Evolutionary conservation across 441 rosid genomes (phyloP).

Genomic region (Adansonia grandidieri): DNA sequence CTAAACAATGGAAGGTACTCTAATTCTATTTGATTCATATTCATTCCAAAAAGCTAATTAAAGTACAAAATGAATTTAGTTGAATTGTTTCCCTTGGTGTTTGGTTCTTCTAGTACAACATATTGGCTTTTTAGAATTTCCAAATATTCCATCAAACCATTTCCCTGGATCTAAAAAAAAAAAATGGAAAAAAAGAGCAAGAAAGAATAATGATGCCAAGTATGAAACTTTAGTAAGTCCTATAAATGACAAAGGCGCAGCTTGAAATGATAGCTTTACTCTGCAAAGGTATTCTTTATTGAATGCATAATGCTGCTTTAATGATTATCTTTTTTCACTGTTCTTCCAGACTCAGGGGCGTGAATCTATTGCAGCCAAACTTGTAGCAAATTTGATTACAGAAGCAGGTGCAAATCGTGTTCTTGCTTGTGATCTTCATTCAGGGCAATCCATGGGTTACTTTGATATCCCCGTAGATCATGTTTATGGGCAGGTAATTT

Average conservation of each 20-base stretch:
- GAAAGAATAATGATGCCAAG: background rate
- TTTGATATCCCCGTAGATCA: conserved; percentile 98
- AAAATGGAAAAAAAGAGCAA: background rate
- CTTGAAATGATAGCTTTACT: background rate
- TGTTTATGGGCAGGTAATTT: conserved; percentile 84
- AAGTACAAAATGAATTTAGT: conserved; percentile 11
- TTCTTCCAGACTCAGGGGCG: conserved; percentile 86
- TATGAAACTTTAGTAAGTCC: background rate
- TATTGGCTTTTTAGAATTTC: conserved; percentile 12
- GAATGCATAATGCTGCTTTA: background rate
- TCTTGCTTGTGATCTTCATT: conserved; percentile 98
- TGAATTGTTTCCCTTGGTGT: background rate
- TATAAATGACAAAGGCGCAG: conserved; percentile 3
- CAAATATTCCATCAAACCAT: background rate
- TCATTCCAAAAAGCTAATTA: background rate
- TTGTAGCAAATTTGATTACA: conserved; percentile 71
- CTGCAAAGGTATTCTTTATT: background rate
- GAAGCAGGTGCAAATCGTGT: conserved; percentile 96
- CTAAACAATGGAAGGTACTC: background rate
- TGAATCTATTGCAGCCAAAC: conserved; percentile 94
- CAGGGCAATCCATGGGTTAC: conserved; percentile 98
- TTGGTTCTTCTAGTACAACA: background rate
- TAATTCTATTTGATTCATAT: background rate
- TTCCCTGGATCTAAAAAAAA: background rate
- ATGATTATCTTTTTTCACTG: conserved; percentile 20